Evolutionary conservation across 2,329 filamentous ascomycete species (phyloP).

Genomic region (Ophiostoma australiae): DNA sequence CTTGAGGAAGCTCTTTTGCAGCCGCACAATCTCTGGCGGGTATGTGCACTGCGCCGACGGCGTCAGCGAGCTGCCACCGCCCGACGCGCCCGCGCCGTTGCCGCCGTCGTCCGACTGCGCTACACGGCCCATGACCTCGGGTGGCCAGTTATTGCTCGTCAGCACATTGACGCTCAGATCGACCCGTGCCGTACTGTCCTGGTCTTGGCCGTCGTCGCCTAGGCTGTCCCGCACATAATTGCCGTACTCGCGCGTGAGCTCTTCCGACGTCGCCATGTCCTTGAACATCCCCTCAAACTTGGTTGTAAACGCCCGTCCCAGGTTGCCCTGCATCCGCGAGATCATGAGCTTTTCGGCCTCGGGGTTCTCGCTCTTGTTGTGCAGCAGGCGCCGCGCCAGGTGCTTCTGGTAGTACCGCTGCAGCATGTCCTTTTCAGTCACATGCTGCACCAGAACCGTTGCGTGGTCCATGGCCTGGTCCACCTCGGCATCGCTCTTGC

Average conservation of each 20-base stretch:
- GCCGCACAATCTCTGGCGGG: slow-evolving; percentile 64
- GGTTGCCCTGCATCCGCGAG: slow-evolving; percentile 90
- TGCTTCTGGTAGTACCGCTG: slow-evolving; percentile 99
- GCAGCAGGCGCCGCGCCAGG: slow-evolving; percentile 77
- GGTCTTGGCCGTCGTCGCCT: slow-evolving; percentile 37
- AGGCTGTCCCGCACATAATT: slow-evolving; percentile 53
- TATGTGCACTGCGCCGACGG: slow-evolving; percentile 55
- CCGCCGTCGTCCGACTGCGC: background rate
- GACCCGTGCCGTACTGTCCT: slow-evolving; percentile 42
- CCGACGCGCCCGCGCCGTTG: background rate
- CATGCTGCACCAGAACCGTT: slow-evolving; percentile 78
- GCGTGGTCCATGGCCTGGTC: slow-evolving; percentile 83
- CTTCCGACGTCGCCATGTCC: slow-evolving; percentile 83
- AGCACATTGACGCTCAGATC: slow-evolving; percentile 82
- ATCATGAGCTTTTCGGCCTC: slow-evolving; percentile 96
- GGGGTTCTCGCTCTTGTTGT: slow-evolving; percentile 82
- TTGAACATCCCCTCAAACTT: slow-evolving; percentile 73
- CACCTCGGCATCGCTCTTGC: slow-evolving; percentile 84
- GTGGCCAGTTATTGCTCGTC: slow-evolving; percentile 91
- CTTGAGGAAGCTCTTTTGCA: slow-evolving; percentile 80
- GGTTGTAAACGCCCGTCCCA: slow-evolving; percentile 84
- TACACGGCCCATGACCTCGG: slow-evolving; percentile 69
- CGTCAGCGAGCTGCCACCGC: slow-evolving; percentile 32
- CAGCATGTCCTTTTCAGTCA: slow-evolving; percentile 89
- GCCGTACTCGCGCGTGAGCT: slow-evolving; percentile 73